Conservation (phyloP, 1,284 basidiomycete species). For the Rhizoctonia solani region DNA sequence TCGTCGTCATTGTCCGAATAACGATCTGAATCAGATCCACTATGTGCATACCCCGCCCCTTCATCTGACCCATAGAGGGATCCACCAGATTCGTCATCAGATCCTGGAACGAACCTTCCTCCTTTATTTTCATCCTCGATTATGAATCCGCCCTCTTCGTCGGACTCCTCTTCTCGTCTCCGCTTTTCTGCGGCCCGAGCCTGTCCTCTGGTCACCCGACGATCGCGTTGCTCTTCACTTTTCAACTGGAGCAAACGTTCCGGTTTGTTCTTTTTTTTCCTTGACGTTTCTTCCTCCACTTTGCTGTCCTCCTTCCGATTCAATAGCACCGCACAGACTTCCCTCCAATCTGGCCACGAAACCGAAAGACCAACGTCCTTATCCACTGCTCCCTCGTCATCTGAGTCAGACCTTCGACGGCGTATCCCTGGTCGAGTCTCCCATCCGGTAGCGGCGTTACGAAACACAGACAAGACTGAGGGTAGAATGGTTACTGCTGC, state of each 20-base stretch:
- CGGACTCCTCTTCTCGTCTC: background rate
- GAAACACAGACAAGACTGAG: conserved; percentile 22
- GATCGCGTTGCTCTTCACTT: background rate
- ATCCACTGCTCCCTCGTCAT: background rate
- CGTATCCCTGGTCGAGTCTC: background rate
- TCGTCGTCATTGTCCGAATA: background rate
- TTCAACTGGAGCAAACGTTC: no score
- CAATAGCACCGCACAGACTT: conserved; percentile 37
- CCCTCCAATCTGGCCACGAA: conserved; percentile 29
- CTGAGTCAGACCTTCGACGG: background rate
- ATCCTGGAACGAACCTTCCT: conserved; percentile 4
- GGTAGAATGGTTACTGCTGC: background rate
- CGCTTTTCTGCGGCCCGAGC: conserved; percentile 37
- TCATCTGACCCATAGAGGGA: no score
- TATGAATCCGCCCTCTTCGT: conserved; percentile 22
- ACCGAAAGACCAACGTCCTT: conserved; percentile 18
- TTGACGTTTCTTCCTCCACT: conserved; percentile 36
- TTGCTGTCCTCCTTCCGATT: conserved; percentile 45
- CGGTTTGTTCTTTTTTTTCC: background rate
- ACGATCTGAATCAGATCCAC: conserved; percentile 9
- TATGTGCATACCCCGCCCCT: no score
- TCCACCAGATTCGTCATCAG: conserved; percentile 31
- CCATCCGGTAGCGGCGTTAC: conserved; percentile 30
- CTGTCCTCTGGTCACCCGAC: conserved; percentile 37
- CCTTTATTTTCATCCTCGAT: background rate